Base-by-base conservation (phyloP, 2,329 filamentous ascomycete species). In the Trichoderma pleuroti region DNA sequence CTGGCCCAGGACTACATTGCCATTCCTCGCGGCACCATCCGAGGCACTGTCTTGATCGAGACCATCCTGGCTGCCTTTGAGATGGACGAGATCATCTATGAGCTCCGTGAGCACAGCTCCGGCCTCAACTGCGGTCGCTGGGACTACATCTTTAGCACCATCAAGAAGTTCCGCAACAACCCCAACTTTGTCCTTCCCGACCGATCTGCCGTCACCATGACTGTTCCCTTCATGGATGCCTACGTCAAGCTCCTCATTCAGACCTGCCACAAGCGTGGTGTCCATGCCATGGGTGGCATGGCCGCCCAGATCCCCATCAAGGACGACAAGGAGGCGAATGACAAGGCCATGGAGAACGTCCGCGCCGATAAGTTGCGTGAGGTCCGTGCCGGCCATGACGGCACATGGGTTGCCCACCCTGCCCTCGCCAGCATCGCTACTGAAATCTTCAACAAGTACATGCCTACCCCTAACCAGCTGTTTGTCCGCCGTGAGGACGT, bases 21-120 rank as follows among this genome's bases (percentile, higher is more conserved):
- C 76, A 92, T 99, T 84, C 88, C 88, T 69, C 89, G 96, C 72
- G 96, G 96, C 69, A 98, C 94, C 68, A 97, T 98, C 82, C 92
- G 96, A 76, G 96, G 89, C 73, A 99, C 96, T 4, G 95, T 98
- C 49, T 86, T 99, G 76, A 98, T 99, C 78, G 96, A 99, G 88
- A 98, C 96, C 70, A 98, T 99, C 81, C 88, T 95, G 56, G 96
- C 96, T 54, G 96, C 95, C 18, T 99, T 99, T 78, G 96, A 99
- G 87, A 99, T 99, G 96, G 96, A 99, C 78, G 96, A 99, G 90
- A 98, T 99, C 83, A 98, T 99, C 84, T 99, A 98, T 83, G 96
- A 98, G 86, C 91, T 99, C 75, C 92, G 96, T 72, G 95, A 98
- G 80, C 96, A 99, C 86, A 95, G 91, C 81, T 92, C 95, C 8